Evolutionary conservation across 495 filamentous ascomycete genomes (phyloP).

Genomic region (Talaromyces liani): DNA sequence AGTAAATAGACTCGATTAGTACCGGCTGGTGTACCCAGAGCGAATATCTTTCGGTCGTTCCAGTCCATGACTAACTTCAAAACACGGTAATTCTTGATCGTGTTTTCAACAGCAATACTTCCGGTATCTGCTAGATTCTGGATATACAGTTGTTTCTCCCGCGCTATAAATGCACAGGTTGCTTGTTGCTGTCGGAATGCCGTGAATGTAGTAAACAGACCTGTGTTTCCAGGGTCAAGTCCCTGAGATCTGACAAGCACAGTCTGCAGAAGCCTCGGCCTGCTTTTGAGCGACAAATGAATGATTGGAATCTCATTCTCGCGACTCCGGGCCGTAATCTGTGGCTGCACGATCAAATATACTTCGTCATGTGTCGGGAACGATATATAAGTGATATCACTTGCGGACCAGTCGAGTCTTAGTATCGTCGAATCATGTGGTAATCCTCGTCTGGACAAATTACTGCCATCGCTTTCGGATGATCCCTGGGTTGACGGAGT

Average conservation of each 20-base stretch:
- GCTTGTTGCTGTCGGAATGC: slow-evolving; percentile 12
- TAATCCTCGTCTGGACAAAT: neutral
- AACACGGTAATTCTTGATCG: slow-evolving; percentile 21
- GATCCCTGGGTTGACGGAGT: neutral
- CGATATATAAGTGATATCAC: slow-evolving; percentile 16
- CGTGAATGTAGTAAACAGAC: slow-evolving; percentile 25
- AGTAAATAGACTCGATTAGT: slow-evolving; percentile 18
- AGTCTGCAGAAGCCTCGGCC: neutral
- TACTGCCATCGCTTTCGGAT: neutral
- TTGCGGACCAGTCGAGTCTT: slow-evolving; percentile 15
- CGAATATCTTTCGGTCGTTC: slow-evolving; percentile 17
- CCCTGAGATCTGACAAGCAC: slow-evolving; percentile 8
- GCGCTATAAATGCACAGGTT: slow-evolving; percentile 20
- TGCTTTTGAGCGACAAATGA: neutral
- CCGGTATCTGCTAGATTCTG: slow-evolving; percentile 10
- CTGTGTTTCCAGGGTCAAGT: slow-evolving; percentile 17
- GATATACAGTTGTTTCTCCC: slow-evolving; percentile 20
- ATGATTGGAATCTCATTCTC: slow-evolving; percentile 9
- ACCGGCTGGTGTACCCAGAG: slow-evolving; percentile 16
- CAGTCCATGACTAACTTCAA: slow-evolving; percentile 19
- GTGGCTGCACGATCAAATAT: slow-evolving; percentile 20
- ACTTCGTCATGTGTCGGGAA: slow-evolving; percentile 18
- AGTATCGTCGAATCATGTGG: neutral
- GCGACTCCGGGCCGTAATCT: slow-evolving; percentile 13
- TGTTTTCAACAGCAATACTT: slow-evolving; percentile 10